Percentiles rank a stretch among this genome's conserved stretches.
These are phyloP conservation scores for Leishmania turanica DNA, from an alignment of 208 protist species.

Conservation along the genomic window DNA sequence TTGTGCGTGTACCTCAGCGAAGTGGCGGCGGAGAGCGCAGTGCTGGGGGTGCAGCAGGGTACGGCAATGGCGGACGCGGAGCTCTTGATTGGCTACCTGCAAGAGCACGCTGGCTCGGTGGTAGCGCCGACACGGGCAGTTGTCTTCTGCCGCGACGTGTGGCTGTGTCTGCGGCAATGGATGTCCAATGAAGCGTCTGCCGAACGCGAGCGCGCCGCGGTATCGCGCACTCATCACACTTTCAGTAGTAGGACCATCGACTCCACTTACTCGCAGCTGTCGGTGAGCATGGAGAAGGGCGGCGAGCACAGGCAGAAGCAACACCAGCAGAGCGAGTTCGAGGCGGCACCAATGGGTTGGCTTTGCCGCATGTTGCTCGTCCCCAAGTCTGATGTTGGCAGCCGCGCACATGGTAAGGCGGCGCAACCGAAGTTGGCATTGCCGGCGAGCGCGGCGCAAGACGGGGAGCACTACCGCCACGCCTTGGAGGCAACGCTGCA, in stretches of 20 bases:
- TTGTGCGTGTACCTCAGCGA: conserved; percentile 70
- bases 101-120: conserved; percentile 52
- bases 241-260: too few relatives aligned
- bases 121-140: conserved; percentile 59
- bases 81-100: conserved; percentile 58
- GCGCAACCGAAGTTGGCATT: not conserved
- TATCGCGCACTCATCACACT: not conserved
- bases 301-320: conserved; percentile 1
- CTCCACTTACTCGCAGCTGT: not conserved
- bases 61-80: conserved; percentile 77
- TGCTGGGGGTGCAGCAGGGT: conserved; percentile 51
- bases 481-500: conserved; percentile 34
- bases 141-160: conserved; percentile 40
- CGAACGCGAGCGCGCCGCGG: conserved; percentile 6
- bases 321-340: not conserved
- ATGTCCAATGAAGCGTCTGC: conserved; percentile 6
- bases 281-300: not conserved
- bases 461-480: conserved; percentile 9
- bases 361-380: conserved; percentile 20
- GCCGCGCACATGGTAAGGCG: not conserved
- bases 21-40: conserved; percentile 59
- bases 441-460: not conserved
- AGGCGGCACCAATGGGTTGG: conserved; percentile 20
- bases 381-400: not conserved
- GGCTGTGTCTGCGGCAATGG: conserved; percentile 30